These are phyloP conservation scores for Didymosphaeria variabile DNA, from an alignment of 2,329 filamentous ascomycete species.

Conservation along the genomic window DNA sequence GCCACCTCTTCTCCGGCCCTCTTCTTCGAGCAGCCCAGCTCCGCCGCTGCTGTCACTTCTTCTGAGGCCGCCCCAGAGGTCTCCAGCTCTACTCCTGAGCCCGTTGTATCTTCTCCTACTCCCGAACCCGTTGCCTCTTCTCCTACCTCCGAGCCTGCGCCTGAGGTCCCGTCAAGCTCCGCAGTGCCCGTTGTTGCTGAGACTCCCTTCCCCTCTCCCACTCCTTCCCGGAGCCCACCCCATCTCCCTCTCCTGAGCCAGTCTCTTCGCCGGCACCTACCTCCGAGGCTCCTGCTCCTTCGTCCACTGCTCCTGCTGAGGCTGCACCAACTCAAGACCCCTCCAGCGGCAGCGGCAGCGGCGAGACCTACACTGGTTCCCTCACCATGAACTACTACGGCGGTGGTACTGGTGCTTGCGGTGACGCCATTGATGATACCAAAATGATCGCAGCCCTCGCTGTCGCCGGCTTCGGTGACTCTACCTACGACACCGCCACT, in stretches of 20 bases:
- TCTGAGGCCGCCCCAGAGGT: constrained; percentile 16
- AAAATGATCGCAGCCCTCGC: constrained; percentile 43
- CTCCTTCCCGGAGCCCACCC: constrained; percentile 13
- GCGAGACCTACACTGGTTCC: constrained; percentile 31
- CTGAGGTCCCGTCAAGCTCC: constrained; percentile 8
- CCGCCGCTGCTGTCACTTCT: constrained; percentile 23
- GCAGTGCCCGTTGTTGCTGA: constrained; percentile 15
- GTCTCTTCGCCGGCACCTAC: neutral
- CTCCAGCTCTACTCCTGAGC: neutral
- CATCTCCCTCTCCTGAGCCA: constrained; percentile 13
- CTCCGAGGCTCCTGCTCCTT: constrained; percentile 1
- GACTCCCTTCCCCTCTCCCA: constrained; percentile 20
- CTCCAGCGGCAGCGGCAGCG: constrained; percentile 16
- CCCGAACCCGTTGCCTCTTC: constrained; percentile 7
- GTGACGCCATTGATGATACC: constrained; percentile 32
- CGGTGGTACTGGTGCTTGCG: constrained; percentile 43
- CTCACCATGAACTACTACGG: constrained; percentile 47
- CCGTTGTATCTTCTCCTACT: neutral
- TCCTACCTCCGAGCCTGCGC: constrained; percentile 17
- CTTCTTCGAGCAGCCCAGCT: constrained; percentile 33
- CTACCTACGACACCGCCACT: constrained; percentile 42
- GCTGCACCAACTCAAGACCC: constrained; percentile 19
- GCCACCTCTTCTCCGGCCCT: constrained; percentile 28
- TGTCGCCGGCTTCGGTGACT: constrained; percentile 35
- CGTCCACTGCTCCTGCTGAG: constrained; percentile 12